Base-by-base conservation (phyloP, 805 yeast genomes). In the Yarrowia keelungensis region DNA sequence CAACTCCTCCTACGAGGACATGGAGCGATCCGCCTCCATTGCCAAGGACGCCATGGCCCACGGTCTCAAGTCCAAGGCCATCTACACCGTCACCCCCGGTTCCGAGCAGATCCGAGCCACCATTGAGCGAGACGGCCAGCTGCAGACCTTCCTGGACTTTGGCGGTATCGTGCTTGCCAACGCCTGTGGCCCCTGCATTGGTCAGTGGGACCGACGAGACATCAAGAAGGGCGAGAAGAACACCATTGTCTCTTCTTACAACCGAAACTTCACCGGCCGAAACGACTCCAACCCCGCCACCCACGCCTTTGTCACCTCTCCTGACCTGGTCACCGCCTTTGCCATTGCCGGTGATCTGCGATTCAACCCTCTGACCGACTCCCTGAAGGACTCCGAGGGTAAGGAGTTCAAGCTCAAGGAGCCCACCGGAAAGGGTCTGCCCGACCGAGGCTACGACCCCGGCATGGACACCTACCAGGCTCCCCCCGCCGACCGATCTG, bases 181-280 rank as follows among this genome's bases (percentile, higher is more conserved):
- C 79, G 98, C 98, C 70, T 94, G 98, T 85, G 98, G 98, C 77
- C 98, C 98, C 78, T 93, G 98, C 86, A 93, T 93, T 78, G 98
- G 98, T 77, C 98, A 94, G 85, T 94, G 98, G 98, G 97, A 93
- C 81, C 90, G 98, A 82, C 90, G 85, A 77, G 93, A 91, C 79
- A 87, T 91, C 80, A 88, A 91, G 84, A 92, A 91, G 85, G 95
- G 93, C 79, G 97, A 91, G 81, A 90, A 91, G 83, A 94, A 94
- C 86, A 94, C 98, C 76, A 94, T 94, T 81, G 94, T 94, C 76
- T 91, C 98, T 50, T 92, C 97, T 71, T 94, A 91, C 89, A 94
- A 94, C 90, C 91, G 98, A 86, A 94, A 94, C 84, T 94, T 94
- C 87, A 90, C 97, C 75, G 89, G 97, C 73, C 91, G 98, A 88